Base-by-base conservation (phyloP, 805 yeast genomes). In the Metschnikowia colocasiae region DNA sequence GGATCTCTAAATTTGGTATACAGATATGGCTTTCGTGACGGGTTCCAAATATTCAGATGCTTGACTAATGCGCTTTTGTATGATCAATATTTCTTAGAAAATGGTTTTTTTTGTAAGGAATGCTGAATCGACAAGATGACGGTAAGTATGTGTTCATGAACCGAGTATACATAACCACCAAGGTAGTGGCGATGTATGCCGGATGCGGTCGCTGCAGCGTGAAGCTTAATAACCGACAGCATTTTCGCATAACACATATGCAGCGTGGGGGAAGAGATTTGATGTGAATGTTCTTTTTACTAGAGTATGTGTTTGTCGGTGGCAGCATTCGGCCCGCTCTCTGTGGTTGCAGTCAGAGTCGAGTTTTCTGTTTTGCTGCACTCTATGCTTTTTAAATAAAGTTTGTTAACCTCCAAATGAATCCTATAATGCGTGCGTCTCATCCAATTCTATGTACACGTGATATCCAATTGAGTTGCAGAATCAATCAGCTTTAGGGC, bases 401-500 rank as follows among this genome's bases (percentile, higher is more conserved):
- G 12, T 22, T 20, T n/a, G 27, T 22, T 4, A 35, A 35, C 4
- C 10, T 8, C 3, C 7, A 25, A 25, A 3, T 25, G 8, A 25
- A 25, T 8, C 10, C n/a, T 33, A 9, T 12, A 15, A 33, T 20
- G 23, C 15, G n/a, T 19, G 36, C 23, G 39, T 22, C 10, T 16
- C 39, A 22, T 26, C 16, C 32, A 16, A 18, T 13, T 26, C 41
- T 38, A 26, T 27, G 19, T 27, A 27, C 16, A 16, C 31, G 26
- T 39, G 19, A 6, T 18, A n/a, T 5, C 25, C 25, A 18, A 13
- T n/a, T 15, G n/a, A 20, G 18, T 7, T 5, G n/a, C 18, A 10
- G 8, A 30, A 10, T 37, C 38, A 54, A 32, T 53, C 59, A 15
- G 49, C 31, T 45, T 54, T 55, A 10, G 57, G 49, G 9, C 59